Percentiles rank a stretch among this genome's conserved stretches.
These are phyloP conservation scores for Paraphoma sp. DNA, from an alignment of 2,329 filamentous ascomycete genomes.

Conservation along the genomic window DNA sequence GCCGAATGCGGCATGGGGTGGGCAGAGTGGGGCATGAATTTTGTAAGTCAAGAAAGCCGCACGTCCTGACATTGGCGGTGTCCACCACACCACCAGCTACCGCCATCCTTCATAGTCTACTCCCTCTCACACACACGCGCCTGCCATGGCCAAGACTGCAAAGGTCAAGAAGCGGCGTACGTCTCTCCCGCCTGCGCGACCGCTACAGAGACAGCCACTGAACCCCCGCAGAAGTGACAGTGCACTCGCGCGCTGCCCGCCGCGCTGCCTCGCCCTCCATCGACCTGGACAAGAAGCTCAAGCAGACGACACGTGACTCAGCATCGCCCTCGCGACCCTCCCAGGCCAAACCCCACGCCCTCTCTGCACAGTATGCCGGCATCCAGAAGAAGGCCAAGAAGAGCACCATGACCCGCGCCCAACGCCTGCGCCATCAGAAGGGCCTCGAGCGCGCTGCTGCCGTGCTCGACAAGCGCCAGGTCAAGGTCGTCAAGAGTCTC, in stretches of 20 bases:
- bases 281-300: slow-evolving; percentile 74
- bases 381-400: slow-evolving; percentile 72
- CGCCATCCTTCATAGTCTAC: too few species aligned
- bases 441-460: slow-evolving; percentile 62
- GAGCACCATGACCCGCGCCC: slow-evolving; percentile 54
- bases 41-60: slow-evolving; percentile 3
- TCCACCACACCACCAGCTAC: too few species aligned
- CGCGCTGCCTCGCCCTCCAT: slow-evolving; percentile 74
- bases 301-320: slow-evolving; percentile 52
- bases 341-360: slow-evolving; percentile 57
- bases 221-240: slow-evolving; percentile 61
- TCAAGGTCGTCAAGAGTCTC: slow-evolving; percentile 62
- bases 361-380: slow-evolving; percentile 73
- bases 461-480: slow-evolving; percentile 61
- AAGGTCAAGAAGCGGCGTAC: slow-evolving; percentile 55
- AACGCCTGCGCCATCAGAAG: slow-evolving; percentile 56
- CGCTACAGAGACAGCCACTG: slow-evolving; percentile 4
- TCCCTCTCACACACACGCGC: too few species aligned
- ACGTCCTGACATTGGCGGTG: too few species aligned
- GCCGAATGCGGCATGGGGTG: slow-evolving; percentile 9
- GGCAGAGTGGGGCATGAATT: slow-evolving; percentile 16
- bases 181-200: slow-evolving; percentile 2
- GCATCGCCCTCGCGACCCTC: slow-evolving; percentile 33
- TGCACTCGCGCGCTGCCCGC: slow-evolving; percentile 77
- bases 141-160: slow-evolving; percentile 53